A percentile compares a stretch with the other conserved stretches of the same genome.
phyloP scores from a whole-genome alignment of 2,329 filamentous ascomycete species.

The Epichloe elymi region DNA sequence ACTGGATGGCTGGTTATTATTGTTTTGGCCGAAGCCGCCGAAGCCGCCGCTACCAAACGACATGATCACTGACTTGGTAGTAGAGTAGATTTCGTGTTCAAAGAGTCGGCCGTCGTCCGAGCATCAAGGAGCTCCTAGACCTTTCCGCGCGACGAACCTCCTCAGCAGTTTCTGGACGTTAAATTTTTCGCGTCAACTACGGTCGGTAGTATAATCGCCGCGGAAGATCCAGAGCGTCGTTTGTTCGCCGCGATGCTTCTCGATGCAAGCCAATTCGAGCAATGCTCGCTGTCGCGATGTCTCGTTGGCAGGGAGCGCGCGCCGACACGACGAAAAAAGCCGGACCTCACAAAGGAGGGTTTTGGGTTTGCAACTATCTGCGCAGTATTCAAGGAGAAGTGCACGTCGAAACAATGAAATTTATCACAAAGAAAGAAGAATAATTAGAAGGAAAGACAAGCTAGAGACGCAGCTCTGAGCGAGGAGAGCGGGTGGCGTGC shows the following conservation, averaged over 20 bases:
- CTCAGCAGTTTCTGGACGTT: neutral
- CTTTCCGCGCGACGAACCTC: neutral
- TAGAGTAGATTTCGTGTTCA: neutral
- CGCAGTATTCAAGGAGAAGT: neutral
- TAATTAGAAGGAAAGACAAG: neutral
- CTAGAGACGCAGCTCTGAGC: slow-evolving; percentile 9
- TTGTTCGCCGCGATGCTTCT: neutral
- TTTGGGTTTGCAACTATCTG: neutral
- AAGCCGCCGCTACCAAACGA: slow-evolving; percentile 40
- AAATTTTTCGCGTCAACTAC: neutral
- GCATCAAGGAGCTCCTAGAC: neutral
- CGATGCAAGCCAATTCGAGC: neutral
- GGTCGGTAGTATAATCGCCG: neutral
- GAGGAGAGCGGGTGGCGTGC: slow-evolving; percentile 12
- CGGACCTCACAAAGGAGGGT: neutral
- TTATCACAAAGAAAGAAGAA: slow-evolving; percentile 6
- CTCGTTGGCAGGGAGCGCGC: slow-evolving; percentile 1
- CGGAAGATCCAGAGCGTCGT: neutral
- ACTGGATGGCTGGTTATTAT: slow-evolving; percentile 22
- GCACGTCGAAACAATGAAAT: neutral
- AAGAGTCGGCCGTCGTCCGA: neutral
- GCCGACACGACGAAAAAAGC: neutral
- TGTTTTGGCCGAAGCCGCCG: slow-evolving; percentile 45
- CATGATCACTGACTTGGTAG: slow-evolving; percentile 27
- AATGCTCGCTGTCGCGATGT: neutral